Conservation (phyloP, 2,329 filamentous ascomycete species). For the Myriosclerotinia duriaeana region DNA sequence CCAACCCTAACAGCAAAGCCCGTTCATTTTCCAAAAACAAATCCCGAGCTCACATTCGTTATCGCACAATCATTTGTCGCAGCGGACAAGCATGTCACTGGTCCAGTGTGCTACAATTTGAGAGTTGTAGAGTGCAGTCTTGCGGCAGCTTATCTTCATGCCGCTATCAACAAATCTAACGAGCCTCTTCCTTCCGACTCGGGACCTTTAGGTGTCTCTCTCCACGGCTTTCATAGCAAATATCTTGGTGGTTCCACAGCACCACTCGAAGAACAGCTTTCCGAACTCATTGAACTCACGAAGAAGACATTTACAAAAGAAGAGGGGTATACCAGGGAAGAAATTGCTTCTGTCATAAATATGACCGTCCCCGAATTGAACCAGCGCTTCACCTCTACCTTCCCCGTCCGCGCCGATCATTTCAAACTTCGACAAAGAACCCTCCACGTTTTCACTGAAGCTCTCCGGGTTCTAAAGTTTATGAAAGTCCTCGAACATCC, state of each 20-base stretch:
- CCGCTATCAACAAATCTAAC: constrained; percentile 54
- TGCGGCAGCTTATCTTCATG: constrained; percentile 69
- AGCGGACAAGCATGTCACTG: constrained; percentile 92
- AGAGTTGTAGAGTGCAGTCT: constrained; percentile 94
- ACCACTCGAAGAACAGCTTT: constrained; percentile 63
- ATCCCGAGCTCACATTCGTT: constrained; percentile 83
- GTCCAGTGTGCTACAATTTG: constrained; percentile 92
- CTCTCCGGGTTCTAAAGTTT: constrained; percentile 81
- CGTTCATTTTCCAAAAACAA: constrained; percentile 77
- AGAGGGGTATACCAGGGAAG: constrained; percentile 83
- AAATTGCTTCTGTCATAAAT: constrained; percentile 72
- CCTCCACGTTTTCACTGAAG: constrained; percentile 87
- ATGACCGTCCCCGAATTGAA: constrained; percentile 71
- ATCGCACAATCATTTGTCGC: constrained; percentile 93
- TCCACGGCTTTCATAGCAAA: constrained; percentile 82
- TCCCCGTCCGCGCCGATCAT: constrained; percentile 81
- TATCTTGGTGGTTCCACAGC: constrained; percentile 58
- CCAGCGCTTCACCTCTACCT: constrained; percentile 76
- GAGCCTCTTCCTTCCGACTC: constrained; percentile 71
- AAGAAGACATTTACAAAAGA: constrained; percentile 71
- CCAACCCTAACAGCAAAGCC: constrained; percentile 74
- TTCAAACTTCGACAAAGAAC: constrained; percentile 89
- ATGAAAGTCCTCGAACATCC: constrained; percentile 68
- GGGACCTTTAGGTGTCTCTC: constrained; percentile 76
- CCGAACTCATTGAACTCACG: constrained; percentile 67